phyloP scores from a whole-genome alignment of 768 basidiomycete genomes.

The Hygrophorus pudorinus region DNA sequence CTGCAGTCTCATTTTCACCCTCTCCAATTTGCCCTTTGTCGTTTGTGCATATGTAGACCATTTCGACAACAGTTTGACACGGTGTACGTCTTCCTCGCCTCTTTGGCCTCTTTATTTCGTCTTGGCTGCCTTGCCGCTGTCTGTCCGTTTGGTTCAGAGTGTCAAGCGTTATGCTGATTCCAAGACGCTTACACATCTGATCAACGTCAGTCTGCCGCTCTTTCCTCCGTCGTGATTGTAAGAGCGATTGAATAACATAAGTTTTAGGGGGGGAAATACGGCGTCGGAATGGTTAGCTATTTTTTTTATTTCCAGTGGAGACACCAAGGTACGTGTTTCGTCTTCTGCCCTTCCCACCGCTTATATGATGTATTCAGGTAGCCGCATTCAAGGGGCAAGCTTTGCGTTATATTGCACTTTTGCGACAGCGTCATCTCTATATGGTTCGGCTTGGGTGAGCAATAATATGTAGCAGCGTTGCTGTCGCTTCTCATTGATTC shows the following conservation, averaged over 20 bases:
- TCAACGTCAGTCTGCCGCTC: constrained; percentile 51
- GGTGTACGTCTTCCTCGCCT: constrained; percentile 32
- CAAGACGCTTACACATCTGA: constrained; percentile 59
- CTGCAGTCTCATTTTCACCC: constrained; percentile 67
- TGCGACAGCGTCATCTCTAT: constrained; percentile 53
- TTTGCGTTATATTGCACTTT: constrained; percentile 66
- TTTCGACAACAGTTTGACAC: constrained; percentile 33
- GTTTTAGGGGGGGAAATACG: constrained; percentile 77
- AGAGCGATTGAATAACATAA: background rate
- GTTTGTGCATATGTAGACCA: constrained; percentile 59
- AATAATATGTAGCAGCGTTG: constrained; percentile 1
- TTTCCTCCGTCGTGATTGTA: background rate
- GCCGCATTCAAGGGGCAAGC: constrained; percentile 26
- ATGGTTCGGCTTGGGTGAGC: constrained; percentile 74
- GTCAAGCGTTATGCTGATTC: constrained; percentile 83
- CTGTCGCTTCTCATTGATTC: background rate
- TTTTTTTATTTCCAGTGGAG: constrained; percentile 76
- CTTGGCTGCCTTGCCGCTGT: constrained; percentile 55
- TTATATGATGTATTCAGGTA: constrained; percentile 10
- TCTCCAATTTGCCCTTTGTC: constrained; percentile 66
- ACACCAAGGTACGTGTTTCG: constrained; percentile 34
- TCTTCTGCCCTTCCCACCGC: background rate
- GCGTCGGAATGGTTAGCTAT: constrained; percentile 51
- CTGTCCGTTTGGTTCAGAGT: constrained; percentile 77
- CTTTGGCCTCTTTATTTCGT: constrained; percentile 58